Base-by-base conservation (phyloP, 352 stramenopile genomes). In the Plasmopara halstedii region DNA sequence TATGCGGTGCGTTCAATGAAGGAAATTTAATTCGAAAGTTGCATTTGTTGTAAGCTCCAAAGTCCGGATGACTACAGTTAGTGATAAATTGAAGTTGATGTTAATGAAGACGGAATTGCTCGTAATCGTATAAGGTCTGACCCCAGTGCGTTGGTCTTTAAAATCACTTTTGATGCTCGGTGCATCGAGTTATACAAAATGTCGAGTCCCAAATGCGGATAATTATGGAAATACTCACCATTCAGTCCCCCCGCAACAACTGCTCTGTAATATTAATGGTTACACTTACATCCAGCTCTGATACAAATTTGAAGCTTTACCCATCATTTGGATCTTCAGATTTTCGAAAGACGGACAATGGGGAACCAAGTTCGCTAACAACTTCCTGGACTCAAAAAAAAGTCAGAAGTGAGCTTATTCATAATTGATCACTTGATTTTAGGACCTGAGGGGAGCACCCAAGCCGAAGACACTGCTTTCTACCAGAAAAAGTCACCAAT, bases 201-300 rank as follows among this genome's bases (percentile, higher is more conserved):
- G 42, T 92, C 81, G 33, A 89, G 50, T 13, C 81, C 81, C 4
- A 92, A 47, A 32, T 92, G 78, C 6, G 79, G 77, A 47, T 89
- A 92, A 55, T 92, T 92, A 57, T 92, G 81, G 44, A 92, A 89
- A 42, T 90, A 92, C 32, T 89, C 73, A 3, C 74, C 67, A 2
- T 83, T 56, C 0, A 69, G 50, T 7, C 78, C 79, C 17, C 71
- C 72, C 46, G 63, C 64, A 41, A 83, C 49, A 7, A 67, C 82
- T 9, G 70, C 53, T 33, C 72, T 84, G n/a, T 17, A 35, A 35
- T 35, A 35, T 2, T 17, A n/a, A 15, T 18, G 15, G 31, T 17
- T 14, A n/a, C 1, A 1, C 15, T 18, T 6, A 1, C 31, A 6
- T 35, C 31, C 3, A 7, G 5, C 7, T 5, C 6, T 18, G 7